Conservation (phyloP, 2,329 filamentous ascomycete species). For the Verticillium albo-atrum region DNA sequence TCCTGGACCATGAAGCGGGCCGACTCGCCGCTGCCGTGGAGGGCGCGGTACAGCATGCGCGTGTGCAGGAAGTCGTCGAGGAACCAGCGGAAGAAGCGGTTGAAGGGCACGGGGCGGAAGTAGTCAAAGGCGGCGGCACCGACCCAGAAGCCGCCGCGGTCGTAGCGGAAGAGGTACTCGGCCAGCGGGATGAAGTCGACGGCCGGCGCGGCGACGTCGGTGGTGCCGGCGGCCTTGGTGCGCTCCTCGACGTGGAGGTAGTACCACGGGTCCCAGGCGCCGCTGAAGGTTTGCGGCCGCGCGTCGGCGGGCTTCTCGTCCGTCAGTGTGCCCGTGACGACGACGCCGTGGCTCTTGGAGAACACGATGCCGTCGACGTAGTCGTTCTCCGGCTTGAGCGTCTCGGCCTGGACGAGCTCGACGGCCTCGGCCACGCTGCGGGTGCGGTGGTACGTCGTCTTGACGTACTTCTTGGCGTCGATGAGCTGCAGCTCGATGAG, state of each 20-base stretch:
- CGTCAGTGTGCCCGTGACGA: constrained; percentile 60
- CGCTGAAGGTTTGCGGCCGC: constrained; percentile 49
- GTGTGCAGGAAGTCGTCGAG: constrained; percentile 71
- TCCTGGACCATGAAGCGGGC: constrained; percentile 67
- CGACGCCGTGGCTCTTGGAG: constrained; percentile 55
- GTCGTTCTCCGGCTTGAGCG: constrained; percentile 44
- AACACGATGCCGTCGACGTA: constrained; percentile 74
- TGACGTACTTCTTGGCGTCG: constrained; percentile 56
- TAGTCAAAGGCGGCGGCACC: constrained; percentile 62
- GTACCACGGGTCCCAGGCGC: constrained; percentile 68
- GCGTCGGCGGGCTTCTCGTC: constrained; percentile 42
- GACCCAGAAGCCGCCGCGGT: constrained; percentile 73
- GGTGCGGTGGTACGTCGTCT: constrained; percentile 56
- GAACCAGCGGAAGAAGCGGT: constrained; percentile 59
- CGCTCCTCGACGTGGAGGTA: constrained; percentile 63
- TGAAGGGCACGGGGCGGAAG: constrained; percentile 63
- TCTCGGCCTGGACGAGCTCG: constrained; percentile 43
- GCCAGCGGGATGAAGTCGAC: constrained; percentile 60
- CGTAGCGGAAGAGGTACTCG: constrained; percentile 74
- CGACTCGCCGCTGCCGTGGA: constrained; percentile 63
- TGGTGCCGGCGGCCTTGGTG: constrained; percentile 20
- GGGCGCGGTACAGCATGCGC: constrained; percentile 67
- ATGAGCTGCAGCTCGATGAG: constrained; percentile 61
- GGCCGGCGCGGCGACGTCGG: constrained; percentile 16
- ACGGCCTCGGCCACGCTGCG: constrained; percentile 43